These are phyloP conservation scores for Vitis hybrid DNA, from an alignment of 177 flowering plant species.

Conservation along the genomic window DNA sequence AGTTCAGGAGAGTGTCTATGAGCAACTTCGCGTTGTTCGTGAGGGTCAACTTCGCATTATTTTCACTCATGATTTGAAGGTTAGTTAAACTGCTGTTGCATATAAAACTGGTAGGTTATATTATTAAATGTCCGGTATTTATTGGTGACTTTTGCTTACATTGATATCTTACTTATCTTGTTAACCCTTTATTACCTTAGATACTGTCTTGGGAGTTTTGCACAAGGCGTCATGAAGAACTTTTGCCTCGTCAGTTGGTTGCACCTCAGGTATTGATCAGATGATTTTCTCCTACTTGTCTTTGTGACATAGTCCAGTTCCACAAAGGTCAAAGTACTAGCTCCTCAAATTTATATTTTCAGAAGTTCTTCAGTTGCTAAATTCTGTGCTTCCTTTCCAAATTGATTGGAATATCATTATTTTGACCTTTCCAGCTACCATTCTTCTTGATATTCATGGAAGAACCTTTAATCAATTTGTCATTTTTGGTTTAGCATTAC, in stretches of 20 bases:
- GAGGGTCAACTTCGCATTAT: conserved; percentile 21
- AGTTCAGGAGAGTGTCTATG: conserved; percentile 19
- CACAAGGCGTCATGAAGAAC: conserved; percentile 20
- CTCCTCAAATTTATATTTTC: too few relatives aligned
- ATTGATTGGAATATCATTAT: too few relatives aligned
- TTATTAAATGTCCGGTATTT: background rate
- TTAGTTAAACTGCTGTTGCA: background rate
- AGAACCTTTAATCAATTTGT: too few relatives aligned
- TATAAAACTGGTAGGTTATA: background rate
- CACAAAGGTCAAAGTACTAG: too few relatives aligned
- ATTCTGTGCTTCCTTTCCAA: too few relatives aligned
- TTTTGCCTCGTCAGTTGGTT: conserved; percentile 17
- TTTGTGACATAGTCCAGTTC: too few relatives aligned
- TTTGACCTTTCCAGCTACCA: too few relatives aligned
- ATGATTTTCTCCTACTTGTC: too few relatives aligned
- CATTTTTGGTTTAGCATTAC: too few relatives aligned
- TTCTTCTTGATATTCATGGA: too few relatives aligned
- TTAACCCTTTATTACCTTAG: conserved; percentile 1
- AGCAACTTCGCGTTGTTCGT: conserved; percentile 18
- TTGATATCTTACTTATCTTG: background rate
- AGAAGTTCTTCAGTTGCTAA: too few relatives aligned
- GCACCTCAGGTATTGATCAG: conserved; percentile 13
- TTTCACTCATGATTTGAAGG: conserved; percentile 11
- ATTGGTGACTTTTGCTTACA: background rate
- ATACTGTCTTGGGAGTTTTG: conserved; percentile 27